Percentiles rank a stretch among this genome's conserved stretches.
phyloP scores from a whole-genome alignment of 352 stramenopile genomes.

The Phytophthora boehmeriae region DNA sequence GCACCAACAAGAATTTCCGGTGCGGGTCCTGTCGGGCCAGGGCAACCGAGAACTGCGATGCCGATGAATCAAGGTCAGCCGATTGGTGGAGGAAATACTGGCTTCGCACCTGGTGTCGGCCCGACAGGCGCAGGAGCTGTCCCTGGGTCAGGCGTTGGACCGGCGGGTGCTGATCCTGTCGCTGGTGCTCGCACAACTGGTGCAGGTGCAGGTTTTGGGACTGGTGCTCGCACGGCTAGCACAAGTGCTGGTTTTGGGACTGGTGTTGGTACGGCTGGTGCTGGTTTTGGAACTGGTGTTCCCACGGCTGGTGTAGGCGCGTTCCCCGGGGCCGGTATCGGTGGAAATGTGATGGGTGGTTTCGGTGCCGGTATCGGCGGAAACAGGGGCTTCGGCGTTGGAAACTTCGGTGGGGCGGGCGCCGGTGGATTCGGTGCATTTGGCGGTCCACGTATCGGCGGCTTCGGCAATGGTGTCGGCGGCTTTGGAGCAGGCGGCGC shows the following conservation, averaged over 20 bases:
- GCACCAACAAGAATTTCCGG: conserved; percentile 17
- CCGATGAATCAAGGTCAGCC: neutral
- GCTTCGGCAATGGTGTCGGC: neutral
- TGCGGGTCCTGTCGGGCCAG: neutral
- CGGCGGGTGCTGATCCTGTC: too few species aligned
- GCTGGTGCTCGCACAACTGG: too few species aligned
- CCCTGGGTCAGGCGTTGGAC: neutral
- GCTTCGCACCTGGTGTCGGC: neutral
- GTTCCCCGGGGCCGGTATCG: conserved; percentile 2
- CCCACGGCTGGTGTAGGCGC: conserved; percentile 10
- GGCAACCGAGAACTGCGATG: conserved; percentile 8
- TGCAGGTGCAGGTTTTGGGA: too few species aligned
- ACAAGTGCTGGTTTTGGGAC: too few species aligned
- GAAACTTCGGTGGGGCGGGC: conserved; percentile 3
- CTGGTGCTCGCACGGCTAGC: too few species aligned
- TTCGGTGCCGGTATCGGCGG: neutral
- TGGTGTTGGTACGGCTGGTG: neutral
- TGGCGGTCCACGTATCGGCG: conserved; percentile 4
- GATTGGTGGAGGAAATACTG: neutral
- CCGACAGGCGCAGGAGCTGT: conserved; percentile 2
- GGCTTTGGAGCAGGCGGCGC: neutral
- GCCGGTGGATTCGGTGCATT: conserved; percentile 14
- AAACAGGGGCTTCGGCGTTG: neutral
- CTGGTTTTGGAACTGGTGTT: conserved; percentile 2
- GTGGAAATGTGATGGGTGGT: conserved; percentile 5